These are phyloP conservation scores for Pisolithus tinctorius DNA, from an alignment of 768 basidiomycete species.

Conservation along the genomic window DNA sequence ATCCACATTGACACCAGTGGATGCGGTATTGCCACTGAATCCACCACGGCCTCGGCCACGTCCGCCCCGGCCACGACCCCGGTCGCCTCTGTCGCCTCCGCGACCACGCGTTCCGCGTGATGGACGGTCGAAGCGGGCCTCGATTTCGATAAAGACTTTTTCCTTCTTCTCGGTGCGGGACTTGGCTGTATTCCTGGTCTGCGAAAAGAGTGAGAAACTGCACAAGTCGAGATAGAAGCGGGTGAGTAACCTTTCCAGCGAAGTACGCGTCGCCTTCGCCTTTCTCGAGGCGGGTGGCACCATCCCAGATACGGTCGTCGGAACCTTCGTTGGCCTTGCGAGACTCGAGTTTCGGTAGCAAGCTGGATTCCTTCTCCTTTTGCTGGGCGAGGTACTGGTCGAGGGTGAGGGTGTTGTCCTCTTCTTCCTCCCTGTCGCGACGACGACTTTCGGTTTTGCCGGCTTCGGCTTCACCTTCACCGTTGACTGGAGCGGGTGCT, in stretches of 20 bases:
- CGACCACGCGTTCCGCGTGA: constrained; percentile 55
- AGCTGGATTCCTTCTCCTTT: constrained; percentile 48
- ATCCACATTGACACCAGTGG: constrained; percentile 55
- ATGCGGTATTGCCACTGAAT: constrained; percentile 27
- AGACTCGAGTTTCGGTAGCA: constrained; percentile 72
- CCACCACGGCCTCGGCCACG: constrained; percentile 41
- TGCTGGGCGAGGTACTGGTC: constrained; percentile 89
- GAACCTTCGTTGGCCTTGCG: constrained; percentile 77
- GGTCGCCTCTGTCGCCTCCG: constrained; percentile 42
- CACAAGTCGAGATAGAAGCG: not conserved
- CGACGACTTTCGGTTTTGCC: constrained; percentile 23
- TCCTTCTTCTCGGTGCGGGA: constrained; percentile 75
- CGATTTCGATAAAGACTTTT: constrained; percentile 89
- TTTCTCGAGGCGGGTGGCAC: constrained; percentile 58
- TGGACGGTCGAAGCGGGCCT: constrained; percentile 82
- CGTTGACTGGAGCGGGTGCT: constrained; percentile 30
- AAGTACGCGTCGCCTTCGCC: constrained; percentile 72
- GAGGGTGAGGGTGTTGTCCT: constrained; percentile 89
- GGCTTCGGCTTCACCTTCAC: constrained; percentile 26
- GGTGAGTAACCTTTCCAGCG: constrained; percentile 71
- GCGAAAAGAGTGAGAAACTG: constrained; percentile 5
- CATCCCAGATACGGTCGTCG: constrained; percentile 64
- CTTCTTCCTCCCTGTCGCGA: constrained; percentile 66
- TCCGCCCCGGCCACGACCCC: constrained; percentile 35
- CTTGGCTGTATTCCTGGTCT: constrained; percentile 66